Percentiles rank a stretch among this genome's conserved stretches.
Conservation (phyloP, 495 filamentous ascomycete genomes). For the Bryoglossum gracile region DNA sequence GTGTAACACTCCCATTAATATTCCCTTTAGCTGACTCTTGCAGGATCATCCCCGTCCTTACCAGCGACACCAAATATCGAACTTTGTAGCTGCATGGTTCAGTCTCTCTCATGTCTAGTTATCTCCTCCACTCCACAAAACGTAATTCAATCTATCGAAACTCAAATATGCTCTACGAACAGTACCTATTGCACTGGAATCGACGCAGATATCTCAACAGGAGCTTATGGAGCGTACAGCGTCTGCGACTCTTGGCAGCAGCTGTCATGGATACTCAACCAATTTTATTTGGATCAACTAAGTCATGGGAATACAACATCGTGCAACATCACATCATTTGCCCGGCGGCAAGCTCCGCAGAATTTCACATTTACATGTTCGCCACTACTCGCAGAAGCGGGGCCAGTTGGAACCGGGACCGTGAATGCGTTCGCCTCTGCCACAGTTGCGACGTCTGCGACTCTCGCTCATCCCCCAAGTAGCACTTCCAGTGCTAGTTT, state of each 20-base stretch:
- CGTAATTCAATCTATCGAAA: constrained; percentile 59
- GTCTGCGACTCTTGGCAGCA: constrained; percentile 75
- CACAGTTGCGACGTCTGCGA: background rate
- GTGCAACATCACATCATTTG: constrained; percentile 41
- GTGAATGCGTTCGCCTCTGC: too few relatives aligned
- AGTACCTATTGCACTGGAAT: constrained; percentile 56
- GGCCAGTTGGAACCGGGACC: background rate
- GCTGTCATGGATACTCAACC: constrained; percentile 70
- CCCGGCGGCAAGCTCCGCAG: background rate
- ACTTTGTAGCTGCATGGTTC: constrained; percentile 76
- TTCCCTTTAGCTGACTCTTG: background rate
- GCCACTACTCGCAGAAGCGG: background rate
- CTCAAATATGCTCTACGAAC: constrained; percentile 56
- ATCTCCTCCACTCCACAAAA: constrained; percentile 33
- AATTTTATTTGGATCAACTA: constrained; percentile 61
- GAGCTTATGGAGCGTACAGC: constrained; percentile 75
- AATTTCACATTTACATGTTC: background rate
- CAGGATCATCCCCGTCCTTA: constrained; percentile 47
- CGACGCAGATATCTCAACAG: constrained; percentile 55
- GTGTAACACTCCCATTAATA: constrained; percentile 23
- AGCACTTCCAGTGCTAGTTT: background rate
- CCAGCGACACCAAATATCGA: constrained; percentile 67
- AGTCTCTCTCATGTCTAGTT: constrained; percentile 59
- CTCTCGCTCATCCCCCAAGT: background rate
- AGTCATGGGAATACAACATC: constrained; percentile 38